phyloP scores from a whole-genome alignment of 495 filamentous ascomycete species.

The Lentithecium fluviatile region DNA sequence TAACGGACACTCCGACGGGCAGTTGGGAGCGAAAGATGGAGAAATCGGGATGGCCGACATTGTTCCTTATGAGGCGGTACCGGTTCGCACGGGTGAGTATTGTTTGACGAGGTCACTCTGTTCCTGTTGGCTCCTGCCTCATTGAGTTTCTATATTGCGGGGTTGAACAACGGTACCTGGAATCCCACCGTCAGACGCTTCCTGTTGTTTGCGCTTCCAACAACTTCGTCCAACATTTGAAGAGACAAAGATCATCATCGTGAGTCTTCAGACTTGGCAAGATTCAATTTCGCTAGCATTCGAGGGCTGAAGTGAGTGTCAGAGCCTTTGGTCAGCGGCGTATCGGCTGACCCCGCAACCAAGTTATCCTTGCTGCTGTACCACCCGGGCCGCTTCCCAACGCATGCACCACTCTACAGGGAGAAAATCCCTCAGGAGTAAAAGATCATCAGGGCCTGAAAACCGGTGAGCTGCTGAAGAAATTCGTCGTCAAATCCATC shows the following conservation, averaged over 20 bases:
- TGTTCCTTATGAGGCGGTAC: too few relatives aligned
- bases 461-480: too few relatives aligned
- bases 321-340: background rate
- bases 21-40: too few relatives aligned
- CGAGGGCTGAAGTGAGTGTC: background rate
- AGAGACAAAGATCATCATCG: too few relatives aligned
- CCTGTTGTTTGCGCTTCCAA: background rate
- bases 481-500: too few relatives aligned
- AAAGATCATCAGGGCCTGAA: background rate
- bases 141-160: conserved; percentile 26
- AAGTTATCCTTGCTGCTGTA: conserved; percentile 6
- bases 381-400: background rate
- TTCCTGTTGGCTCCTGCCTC: conserved; percentile 13
- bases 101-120: conserved; percentile 6
- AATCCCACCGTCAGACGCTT: conserved; percentile 1
- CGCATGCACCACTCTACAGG: background rate
- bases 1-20: background rate
- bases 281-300: too few relatives aligned
- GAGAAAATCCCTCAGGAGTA: background rate
- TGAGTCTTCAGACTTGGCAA: too few relatives aligned
- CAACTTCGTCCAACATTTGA: too few relatives aligned
- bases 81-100: background rate
- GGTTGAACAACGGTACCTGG: conserved; percentile 15
- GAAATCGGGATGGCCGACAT: too few relatives aligned
- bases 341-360: background rate